Conservation (phyloP, 2,329 filamentous ascomycete species). For the Ascochyta fabae region DNA sequence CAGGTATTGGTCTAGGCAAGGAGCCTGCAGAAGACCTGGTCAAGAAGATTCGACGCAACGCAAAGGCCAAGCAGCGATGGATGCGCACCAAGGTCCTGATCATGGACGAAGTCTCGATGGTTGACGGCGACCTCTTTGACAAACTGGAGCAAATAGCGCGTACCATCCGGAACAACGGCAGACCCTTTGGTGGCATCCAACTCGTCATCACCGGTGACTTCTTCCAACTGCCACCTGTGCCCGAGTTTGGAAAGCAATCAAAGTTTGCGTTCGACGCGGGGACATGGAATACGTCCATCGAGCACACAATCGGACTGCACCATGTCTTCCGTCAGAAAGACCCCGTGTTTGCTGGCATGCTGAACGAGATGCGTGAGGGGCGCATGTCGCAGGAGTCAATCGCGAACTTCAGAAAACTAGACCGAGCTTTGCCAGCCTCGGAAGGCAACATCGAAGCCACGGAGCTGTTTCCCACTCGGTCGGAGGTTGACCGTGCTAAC, state of each 20-base stretch:
- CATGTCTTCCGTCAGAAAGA: conserved; percentile 97
- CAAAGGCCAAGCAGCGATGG: conserved; percentile 89
- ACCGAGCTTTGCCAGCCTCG: conserved; percentile 65
- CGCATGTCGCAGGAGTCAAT: conserved; percentile 79
- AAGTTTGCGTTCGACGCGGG: conserved; percentile 94
- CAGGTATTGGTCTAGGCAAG: conserved; percentile 93
- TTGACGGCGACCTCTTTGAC: conserved; percentile 95
- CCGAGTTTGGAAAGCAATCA: conserved; percentile 73
- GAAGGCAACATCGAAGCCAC: conserved; percentile 83
- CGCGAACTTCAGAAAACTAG: conserved; percentile 74
- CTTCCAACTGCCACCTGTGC: conserved; percentile 94
- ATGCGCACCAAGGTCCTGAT: conserved; percentile 84
- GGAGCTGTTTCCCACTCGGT: conserved; percentile 89
- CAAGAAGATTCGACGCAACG: conserved; percentile 88
- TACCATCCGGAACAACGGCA: conserved; percentile 84
- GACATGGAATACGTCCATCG: conserved; percentile 90
- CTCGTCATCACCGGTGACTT: conserved; percentile 96
- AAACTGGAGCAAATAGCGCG: conserved; percentile 91
- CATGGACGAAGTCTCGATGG: conserved; percentile 97
- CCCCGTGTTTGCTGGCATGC: conserved; percentile 86
- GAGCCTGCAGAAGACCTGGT: conserved; percentile 80
- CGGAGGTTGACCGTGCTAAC: conserved; percentile 90
- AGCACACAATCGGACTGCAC: conserved; percentile 93
- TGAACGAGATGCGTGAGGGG: conserved; percentile 96
- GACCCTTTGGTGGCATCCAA: conserved; percentile 95